Evolutionary conservation across 495 filamentous ascomycete genomes (phyloP), one percentile per base, ranked within the genome.

Genomic region (Chaetomium tenue): DNA sequence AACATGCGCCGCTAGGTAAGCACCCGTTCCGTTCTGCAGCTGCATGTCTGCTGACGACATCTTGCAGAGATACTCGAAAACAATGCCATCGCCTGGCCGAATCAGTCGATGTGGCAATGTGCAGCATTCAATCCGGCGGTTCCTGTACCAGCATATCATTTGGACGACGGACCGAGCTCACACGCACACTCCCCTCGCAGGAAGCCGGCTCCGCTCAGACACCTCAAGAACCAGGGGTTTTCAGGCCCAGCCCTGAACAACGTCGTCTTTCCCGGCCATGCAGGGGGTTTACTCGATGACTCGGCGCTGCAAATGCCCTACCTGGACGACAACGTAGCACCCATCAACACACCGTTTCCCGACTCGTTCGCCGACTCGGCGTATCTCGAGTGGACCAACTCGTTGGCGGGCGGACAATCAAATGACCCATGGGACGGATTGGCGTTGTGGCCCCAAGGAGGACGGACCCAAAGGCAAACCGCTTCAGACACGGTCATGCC

Each of bases 11-110:
- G 7, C 75, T 90, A 28, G 82, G 91, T 93, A 77, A 73, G 81
- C 74, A 5, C 5, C 12, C 12, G 4, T 9, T 15, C 6, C 0
- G 12, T 58, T 18, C 47, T 40, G 18, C 51, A 0, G 3, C 15
- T 22, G 51, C 6, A 2, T 9, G 11, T 26, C n/a, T 42, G 48
- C 67, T 73, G 16, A 66, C 37, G 44, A 30, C 6, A 3, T 5
- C 1, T 25, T 18, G 28, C n/a, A 82, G 90, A 89, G 47, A 79
- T 92, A 13, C 79, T 94, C n/a, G 90, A 93, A 71, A 82, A 76
- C 60, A 88, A 86, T 40, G 83, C 81, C n/a, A 91, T 94, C 69
- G 89, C 91, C 18, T 94, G 90, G 90, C 91, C 91, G 2, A 92
- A 91, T 74, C 81, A 83, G 52, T 73, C 74, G 22, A 91, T 92